Percentiles rank a stretch among this genome's conserved stretches.
phyloP scores from a whole-genome alignment of 2,329 filamentous ascomycete genomes.

The Waltergamsia citrina region DNA sequence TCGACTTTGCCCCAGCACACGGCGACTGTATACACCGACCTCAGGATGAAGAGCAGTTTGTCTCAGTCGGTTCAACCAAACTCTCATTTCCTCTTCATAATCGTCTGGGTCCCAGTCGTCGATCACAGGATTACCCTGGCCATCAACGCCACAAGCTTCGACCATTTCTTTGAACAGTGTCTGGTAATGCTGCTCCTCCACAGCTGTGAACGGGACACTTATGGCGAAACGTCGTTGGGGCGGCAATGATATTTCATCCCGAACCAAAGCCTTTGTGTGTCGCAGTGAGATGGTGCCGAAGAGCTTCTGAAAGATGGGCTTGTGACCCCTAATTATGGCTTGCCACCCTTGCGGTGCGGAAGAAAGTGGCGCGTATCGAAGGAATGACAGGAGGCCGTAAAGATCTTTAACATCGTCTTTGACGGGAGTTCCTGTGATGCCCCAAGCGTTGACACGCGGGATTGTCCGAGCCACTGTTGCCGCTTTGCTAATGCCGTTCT shows the following conservation, averaged over 20 bases:
- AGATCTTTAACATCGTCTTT: conserved; percentile 71
- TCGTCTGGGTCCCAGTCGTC: conserved; percentile 58
- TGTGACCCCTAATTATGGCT: conserved; percentile 50
- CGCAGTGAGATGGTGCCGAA: conserved; percentile 68
- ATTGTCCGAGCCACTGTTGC: conserved; percentile 72
- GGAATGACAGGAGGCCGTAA: conserved; percentile 70
- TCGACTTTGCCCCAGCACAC: conserved; percentile 50
- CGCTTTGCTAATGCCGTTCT: conserved; percentile 76
- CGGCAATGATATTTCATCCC: conserved; percentile 70
- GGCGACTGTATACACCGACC: conserved; percentile 58
- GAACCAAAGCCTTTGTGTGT: conserved; percentile 75
- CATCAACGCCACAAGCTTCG: conserved; percentile 55
- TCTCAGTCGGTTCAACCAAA: conserved; percentile 67
- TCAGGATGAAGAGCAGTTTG: conserved; percentile 83
- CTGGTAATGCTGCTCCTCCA: conserved; percentile 86
- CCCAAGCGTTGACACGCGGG: conserved; percentile 82
- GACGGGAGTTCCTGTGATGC: conserved; percentile 79
- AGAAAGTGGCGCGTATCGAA: conserved; percentile 69
- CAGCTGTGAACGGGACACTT: conserved; percentile 78
- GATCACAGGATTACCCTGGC: conserved; percentile 50
- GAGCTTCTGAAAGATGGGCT: conserved; percentile 55
- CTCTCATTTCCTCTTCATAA: conserved; percentile 63
- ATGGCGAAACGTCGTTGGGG: conserved; percentile 80
- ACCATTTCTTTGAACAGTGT: conserved; percentile 69
- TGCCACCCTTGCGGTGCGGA: conserved; percentile 58